Conservation (phyloP, 2,329 filamentous ascomycete species). For the Diaporthe longicolla region DNA sequence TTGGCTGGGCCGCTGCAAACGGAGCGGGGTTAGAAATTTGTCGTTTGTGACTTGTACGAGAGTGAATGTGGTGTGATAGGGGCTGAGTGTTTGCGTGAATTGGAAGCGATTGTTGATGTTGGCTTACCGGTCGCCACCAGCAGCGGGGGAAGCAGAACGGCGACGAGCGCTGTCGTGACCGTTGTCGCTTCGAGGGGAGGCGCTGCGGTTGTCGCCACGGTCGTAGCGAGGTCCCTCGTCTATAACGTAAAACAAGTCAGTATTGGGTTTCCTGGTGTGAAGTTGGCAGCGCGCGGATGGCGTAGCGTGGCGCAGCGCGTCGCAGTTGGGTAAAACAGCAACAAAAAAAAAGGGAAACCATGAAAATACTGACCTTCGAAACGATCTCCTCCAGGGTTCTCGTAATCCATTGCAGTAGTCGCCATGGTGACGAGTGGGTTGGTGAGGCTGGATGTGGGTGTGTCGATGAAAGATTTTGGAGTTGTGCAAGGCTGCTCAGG, state of each 20-base stretch:
- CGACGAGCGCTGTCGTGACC: conserved; percentile 69
- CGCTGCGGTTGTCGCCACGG: conserved; percentile 75
- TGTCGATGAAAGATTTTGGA: conserved; percentile 31
- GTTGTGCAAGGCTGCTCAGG: conserved; percentile 30
- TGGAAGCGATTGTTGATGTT: background rate
- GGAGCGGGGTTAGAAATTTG: conserved; percentile 18
- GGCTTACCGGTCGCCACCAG: conserved; percentile 67
- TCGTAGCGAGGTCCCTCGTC: conserved; percentile 77
- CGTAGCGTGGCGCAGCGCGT: conserved; percentile 13
- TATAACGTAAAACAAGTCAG: conserved; percentile 49
- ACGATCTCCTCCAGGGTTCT: conserved; percentile 76
- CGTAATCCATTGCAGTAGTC: conserved; percentile 79
- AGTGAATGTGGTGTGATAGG: conserved; percentile 42
- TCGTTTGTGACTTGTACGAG: background rate
- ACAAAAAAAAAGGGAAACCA: conserved; percentile 27
- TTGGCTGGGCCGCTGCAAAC: conserved; percentile 60
- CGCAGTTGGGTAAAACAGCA: background rate
- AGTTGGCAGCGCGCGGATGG: conserved; percentile 1
- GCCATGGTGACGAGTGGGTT: conserved; percentile 62
- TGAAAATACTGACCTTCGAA: conserved; percentile 71
- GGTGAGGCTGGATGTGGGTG: conserved; percentile 35
- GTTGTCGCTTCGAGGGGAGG: conserved; percentile 76
- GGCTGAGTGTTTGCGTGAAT: conserved; percentile 8
- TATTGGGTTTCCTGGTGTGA: conserved; percentile 19
- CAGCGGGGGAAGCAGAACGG: conserved; percentile 73